Conservation (phyloP, 1,139 yeast species). For the Suhomyces coccinellae region DNA sequence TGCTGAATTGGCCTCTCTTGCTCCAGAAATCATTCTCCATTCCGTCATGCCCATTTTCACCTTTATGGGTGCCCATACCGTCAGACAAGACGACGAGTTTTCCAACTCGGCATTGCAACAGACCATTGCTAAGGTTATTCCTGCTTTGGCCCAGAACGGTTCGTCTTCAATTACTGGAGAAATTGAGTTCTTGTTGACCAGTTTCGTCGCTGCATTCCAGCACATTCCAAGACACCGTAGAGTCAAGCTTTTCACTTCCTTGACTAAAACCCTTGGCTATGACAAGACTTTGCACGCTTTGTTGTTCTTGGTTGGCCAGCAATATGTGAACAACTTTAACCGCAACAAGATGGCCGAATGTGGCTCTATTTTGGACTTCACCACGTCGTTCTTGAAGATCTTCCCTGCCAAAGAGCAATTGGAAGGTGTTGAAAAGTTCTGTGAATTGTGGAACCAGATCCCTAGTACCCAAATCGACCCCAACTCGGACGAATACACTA, state of each 20-base stretch:
- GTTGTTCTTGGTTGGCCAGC: slow-evolving; percentile 77
- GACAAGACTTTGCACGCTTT: slow-evolving; percentile 67
- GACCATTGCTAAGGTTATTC: slow-evolving; percentile 86
- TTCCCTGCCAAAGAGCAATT: slow-evolving; percentile 73
- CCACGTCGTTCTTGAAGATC: slow-evolving; percentile 63
- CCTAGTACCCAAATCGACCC: slow-evolving; percentile 44
- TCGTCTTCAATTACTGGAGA: slow-evolving; percentile 56
- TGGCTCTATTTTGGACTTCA: slow-evolving; percentile 66
- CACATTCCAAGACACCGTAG: slow-evolving; percentile 97
- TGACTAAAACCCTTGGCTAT: slow-evolving; percentile 76
- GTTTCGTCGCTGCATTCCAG: slow-evolving; percentile 89
- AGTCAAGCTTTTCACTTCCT: slow-evolving; percentile 75
- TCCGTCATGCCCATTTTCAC: slow-evolving; percentile 99
- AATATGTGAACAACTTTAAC: slow-evolving; percentile 55
- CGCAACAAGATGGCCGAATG: slow-evolving; percentile 67
- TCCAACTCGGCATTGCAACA: slow-evolving; percentile 91
- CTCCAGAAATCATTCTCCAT: slow-evolving; percentile 90
- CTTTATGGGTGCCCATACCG: slow-evolving; percentile 97
- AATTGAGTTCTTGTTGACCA: slow-evolving; percentile 78
- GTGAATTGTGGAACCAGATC: slow-evolving; percentile 54
- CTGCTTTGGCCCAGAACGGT: slow-evolving; percentile 75
- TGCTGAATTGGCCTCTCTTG: slow-evolving; percentile 81
- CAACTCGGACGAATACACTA: slow-evolving; percentile 37
- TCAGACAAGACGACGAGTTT: slow-evolving; percentile 95
- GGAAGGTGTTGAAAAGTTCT: slow-evolving; percentile 54